Percentiles rank a stretch among this genome's conserved stretches.
phyloP scores from a whole-genome alignment of 2,329 filamentous ascomycete species.

The Leptographium radiaticola region DNA sequence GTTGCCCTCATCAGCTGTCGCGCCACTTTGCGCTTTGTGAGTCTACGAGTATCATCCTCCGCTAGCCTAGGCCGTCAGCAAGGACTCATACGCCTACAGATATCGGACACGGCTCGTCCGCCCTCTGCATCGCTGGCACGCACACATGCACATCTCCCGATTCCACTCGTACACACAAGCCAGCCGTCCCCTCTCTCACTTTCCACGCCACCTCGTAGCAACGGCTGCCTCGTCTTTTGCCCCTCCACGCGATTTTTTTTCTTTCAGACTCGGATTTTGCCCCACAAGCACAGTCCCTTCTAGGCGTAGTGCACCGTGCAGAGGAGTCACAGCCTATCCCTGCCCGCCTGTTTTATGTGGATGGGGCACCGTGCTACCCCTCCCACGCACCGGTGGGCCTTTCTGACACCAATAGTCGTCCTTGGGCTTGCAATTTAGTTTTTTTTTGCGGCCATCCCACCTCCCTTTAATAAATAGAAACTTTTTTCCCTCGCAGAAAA shows the following conservation, averaged over 20 bases:
- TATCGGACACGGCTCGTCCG: too few species aligned
- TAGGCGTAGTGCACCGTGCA: not conserved
- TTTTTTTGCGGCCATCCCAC: slow-evolving; percentile 2
- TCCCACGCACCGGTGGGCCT: not conserved
- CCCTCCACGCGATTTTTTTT: slow-evolving; percentile 1
- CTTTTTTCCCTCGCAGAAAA: slow-evolving; percentile 4
- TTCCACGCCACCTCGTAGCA: too few species aligned
- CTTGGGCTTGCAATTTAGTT: not conserved
- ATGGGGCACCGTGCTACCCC: not conserved
- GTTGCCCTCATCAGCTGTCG: too few species aligned
- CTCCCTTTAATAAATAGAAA: slow-evolving; percentile 4
- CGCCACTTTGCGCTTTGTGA: too few species aligned
- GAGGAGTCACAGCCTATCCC: not conserved
- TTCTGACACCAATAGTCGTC: not conserved
- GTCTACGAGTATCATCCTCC: too few species aligned
- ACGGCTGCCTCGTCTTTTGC: not conserved
- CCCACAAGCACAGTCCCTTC: not conserved
- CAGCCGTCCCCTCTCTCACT: too few species aligned
- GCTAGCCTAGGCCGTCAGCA: too few species aligned
- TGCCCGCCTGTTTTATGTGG: not conserved
- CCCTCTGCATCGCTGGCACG: too few species aligned
- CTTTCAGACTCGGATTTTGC: slow-evolving; percentile 4
- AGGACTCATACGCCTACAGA: too few species aligned
- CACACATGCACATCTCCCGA: too few species aligned
- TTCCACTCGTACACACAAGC: too few species aligned